A percentile compares a stretch with the other conserved stretches of the same genome.
Evolutionary conservation across 129 eudicot genomes (phyloP).

Genomic region (Oenanthe sinensis): DNA sequence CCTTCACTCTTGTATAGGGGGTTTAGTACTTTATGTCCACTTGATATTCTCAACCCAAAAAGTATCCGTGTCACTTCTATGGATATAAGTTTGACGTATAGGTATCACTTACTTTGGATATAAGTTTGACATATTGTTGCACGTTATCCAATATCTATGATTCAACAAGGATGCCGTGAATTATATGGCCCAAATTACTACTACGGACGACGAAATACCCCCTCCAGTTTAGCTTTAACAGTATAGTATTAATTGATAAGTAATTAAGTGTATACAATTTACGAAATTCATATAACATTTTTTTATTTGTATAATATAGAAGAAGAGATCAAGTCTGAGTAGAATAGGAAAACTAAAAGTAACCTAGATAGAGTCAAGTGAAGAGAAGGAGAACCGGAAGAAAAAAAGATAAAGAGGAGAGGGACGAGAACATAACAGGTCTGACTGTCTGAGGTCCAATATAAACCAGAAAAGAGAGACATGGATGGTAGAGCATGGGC

Average conservation of each 20-base stretch:
- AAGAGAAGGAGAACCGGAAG: not conserved
- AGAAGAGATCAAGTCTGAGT: not conserved
- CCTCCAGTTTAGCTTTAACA: too few relatives aligned
- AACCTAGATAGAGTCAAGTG: not conserved
- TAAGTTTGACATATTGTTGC: not conserved
- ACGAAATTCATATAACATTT: too few relatives aligned
- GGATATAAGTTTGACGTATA: not conserved
- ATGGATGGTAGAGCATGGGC: too few relatives aligned
- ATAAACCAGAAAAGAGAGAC: not conserved
- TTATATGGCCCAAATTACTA: too few relatives aligned
- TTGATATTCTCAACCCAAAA: conserved; percentile 2
- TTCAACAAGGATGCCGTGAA: not conserved
- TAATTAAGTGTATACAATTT: not conserved
- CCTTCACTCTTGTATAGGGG: conserved; percentile 9
- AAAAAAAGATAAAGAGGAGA: not conserved
- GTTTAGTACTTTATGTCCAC: not conserved
- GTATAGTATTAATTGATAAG: not conserved
- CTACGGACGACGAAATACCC: too few relatives aligned
- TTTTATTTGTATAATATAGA: not conserved
- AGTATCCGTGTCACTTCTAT: not conserved
- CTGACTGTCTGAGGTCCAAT: not conserved
- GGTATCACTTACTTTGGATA: too few relatives aligned
- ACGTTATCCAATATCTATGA: not conserved
- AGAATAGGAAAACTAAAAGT: not conserved
- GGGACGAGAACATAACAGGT: not conserved